Percentiles rank a stretch among this genome's conserved stretches.
Conservation (phyloP, 352 stramenopile species). For the Phytophthora pinifolia region DNA sequence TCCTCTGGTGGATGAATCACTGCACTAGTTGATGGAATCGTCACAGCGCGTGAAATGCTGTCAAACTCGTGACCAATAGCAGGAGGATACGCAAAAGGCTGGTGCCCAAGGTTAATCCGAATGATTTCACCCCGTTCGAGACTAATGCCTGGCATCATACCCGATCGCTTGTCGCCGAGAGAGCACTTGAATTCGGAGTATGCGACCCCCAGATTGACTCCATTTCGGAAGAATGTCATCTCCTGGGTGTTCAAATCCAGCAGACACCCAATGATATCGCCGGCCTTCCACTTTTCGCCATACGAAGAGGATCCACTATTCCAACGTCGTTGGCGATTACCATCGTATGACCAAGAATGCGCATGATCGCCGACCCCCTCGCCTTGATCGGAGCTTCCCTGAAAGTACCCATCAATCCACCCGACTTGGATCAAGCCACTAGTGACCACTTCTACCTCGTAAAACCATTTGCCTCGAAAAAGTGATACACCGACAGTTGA, state of each 20-base stretch:
- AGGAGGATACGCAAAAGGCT: conserved; percentile 75
- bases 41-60: conserved; percentile 60
- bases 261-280: conserved; percentile 91
- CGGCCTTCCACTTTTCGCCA: conserved; percentile 90
- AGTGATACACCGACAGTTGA: conserved; percentile 74
- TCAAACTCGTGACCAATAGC: conserved; percentile 65
- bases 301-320: conserved; percentile 89
- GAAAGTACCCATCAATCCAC: conserved; percentile 92
- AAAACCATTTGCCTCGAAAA: conserved; percentile 92
- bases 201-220: conserved; percentile 77
- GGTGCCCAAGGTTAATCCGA: conserved; percentile 80
- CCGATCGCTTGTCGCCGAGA: conserved; percentile 45
- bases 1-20: conserved; percentile 31
- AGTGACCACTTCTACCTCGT: conserved; percentile 91
- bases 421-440: conserved; percentile 92
- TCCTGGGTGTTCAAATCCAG: conserved; percentile 79
- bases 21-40: conserved; percentile 39
- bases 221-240: conserved; percentile 91
- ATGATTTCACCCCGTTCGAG: conserved; percentile 88
- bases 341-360: conserved; percentile 94
- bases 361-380: conserved; percentile 90
- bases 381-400: conserved; percentile 90
- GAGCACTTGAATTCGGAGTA: conserved; percentile 71
- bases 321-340: conserved; percentile 90
- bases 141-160: conserved; percentile 87